A percentile compares a stretch with the other conserved stretches of the same genome.
phyloP scores from a whole-genome alignment of 148 eudicot species.

The Rhododendron henanense region DNA sequence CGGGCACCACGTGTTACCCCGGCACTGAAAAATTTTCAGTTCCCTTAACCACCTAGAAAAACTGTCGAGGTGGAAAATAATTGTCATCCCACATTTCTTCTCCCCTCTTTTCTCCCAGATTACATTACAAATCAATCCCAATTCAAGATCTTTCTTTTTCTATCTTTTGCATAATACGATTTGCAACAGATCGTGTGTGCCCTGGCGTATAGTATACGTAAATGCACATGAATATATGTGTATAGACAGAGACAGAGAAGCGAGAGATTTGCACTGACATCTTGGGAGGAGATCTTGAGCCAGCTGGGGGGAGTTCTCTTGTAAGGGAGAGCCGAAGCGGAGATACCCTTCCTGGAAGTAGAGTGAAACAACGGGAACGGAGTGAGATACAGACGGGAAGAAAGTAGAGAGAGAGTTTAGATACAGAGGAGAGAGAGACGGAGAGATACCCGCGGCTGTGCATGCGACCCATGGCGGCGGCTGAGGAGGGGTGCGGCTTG shows the following conservation, averaged over 20 bases:
- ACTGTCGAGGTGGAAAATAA: neutral
- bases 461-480: slow-evolving; percentile 31
- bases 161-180: neutral
- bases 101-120: neutral
- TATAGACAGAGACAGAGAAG: neutral
- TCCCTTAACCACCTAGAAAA: neutral
- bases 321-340: slow-evolving; percentile 28
- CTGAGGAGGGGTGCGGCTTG: neutral
- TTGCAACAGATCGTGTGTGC: neutral
- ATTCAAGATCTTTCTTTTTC: neutral
- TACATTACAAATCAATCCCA: neutral
- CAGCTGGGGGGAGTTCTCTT: slow-evolving; percentile 31
- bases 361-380: too few relatives aligned
- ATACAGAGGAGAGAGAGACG: neutral
- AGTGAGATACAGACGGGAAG: neutral
- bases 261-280: slow-evolving; percentile 4
- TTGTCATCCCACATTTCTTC: neutral
- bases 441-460: slow-evolving; percentile 26
- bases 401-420: neutral
- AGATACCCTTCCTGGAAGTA: slow-evolving; percentile 25
- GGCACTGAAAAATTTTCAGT: too few relatives aligned
- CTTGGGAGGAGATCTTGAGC: slow-evolving; percentile 26
- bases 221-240: neutral
- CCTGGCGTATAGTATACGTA: neutral
- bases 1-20: too few relatives aligned